Conservation (phyloP, 2,329 filamentous ascomycete species). For the Fusarium oligoseptatum region DNA sequence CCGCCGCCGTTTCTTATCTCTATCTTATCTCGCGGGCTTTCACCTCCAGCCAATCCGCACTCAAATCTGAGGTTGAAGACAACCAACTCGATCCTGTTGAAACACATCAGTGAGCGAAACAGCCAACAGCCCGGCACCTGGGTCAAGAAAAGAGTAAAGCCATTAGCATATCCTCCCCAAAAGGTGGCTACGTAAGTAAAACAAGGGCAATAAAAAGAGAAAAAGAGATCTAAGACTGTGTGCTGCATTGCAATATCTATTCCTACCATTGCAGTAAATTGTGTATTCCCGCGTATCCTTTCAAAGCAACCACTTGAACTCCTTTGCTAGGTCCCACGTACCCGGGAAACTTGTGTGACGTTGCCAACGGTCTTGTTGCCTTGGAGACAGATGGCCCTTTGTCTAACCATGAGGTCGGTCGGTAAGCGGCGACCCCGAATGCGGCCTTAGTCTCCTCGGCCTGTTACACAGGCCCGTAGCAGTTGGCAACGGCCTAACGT, state of each 20-base stretch:
- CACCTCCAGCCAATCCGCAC: background rate
- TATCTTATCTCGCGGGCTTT: background rate
- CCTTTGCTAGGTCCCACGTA: background rate
- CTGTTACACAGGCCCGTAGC: background rate
- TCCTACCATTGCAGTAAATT: too few relatives aligned
- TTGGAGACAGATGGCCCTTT: background rate
- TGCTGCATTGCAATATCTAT: background rate
- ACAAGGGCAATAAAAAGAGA: too few relatives aligned
- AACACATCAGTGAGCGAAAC: background rate
- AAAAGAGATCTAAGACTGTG: background rate
- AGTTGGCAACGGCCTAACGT: background rate
- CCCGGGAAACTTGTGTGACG: background rate
- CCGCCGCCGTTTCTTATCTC: background rate
- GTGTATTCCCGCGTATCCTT: background rate
- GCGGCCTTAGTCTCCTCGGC: background rate
- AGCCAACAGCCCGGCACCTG: background rate
- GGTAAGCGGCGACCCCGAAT: background rate
- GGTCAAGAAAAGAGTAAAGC: background rate
- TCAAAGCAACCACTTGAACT: background rate
- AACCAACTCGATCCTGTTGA: background rate
- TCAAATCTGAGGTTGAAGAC: background rate
- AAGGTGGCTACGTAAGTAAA: too few relatives aligned
- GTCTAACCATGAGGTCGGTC: background rate
- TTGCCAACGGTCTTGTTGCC: background rate
- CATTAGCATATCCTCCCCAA: background rate